phyloP scores from a whole-genome alignment of 176 grass and related monocot species.

The Oryza meridionalis region DNA sequence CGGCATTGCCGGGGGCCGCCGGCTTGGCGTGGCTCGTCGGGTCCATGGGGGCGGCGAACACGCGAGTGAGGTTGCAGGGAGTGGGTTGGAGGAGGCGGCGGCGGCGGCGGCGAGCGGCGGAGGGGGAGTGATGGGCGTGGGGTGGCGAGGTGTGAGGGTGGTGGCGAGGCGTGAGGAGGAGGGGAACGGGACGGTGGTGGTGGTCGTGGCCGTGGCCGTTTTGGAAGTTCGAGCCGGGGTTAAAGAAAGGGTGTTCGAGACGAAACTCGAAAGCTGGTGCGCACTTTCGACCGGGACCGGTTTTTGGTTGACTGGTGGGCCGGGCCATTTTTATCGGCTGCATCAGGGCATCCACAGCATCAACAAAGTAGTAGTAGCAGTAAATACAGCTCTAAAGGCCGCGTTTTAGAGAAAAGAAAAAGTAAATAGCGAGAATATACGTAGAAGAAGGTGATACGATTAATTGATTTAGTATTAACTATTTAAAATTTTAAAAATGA shows the following conservation, averaged over 20 bases:
- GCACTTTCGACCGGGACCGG: not conserved
- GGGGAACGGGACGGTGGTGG: not conserved
- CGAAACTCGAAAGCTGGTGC: too few species aligned
- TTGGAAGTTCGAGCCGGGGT: not conserved
- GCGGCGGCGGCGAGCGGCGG: not conserved
- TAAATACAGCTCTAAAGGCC: too few species aligned
- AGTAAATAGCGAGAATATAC: too few species aligned
- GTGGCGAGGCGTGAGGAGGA: not conserved
- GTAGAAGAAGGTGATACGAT: too few species aligned
- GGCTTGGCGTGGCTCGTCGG: not conserved
- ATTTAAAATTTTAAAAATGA: too few species aligned
- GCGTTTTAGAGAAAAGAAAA: too few species aligned
- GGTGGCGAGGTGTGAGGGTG: not conserved
- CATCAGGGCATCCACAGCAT: too few species aligned
- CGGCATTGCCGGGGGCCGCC: conserved; percentile 10
- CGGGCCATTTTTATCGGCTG: too few species aligned
- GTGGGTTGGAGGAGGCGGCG: not conserved
- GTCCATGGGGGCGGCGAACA: conserved; percentile 28
- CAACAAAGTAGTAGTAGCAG: too few species aligned
- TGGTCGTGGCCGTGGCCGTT: not conserved
- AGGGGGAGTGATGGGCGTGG: not conserved
- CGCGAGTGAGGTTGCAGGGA: too few species aligned
- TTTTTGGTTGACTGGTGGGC: not conserved
- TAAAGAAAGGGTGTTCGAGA: too few species aligned
- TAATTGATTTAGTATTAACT: too few species aligned